phyloP scores from a whole-genome alignment of 164 flowering plant genomes.

The Warburgia ugandensis region DNA sequence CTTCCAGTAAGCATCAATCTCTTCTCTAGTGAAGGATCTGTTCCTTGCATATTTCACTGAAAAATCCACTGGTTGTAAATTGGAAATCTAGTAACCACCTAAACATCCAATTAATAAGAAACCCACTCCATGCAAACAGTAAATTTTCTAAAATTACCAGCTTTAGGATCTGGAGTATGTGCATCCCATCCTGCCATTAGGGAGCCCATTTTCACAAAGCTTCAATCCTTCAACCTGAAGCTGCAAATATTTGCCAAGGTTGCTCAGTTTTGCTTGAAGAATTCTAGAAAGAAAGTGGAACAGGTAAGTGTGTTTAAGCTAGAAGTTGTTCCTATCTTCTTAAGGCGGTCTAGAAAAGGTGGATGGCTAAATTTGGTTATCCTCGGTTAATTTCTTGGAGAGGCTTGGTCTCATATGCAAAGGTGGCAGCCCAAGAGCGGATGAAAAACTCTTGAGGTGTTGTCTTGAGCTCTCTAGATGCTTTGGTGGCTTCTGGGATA shows the following conservation, averaged over 20 bases:
- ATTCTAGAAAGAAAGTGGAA: too few relatives aligned
- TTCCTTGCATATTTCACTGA: slow-evolving; percentile 51
- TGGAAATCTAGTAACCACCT: not conserved
- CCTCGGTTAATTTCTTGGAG: too few relatives aligned
- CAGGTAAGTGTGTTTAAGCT: too few relatives aligned
- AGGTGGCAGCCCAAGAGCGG: too few relatives aligned
- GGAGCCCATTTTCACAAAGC: slow-evolving; percentile 51
- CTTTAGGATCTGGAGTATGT: slow-evolving; percentile 37
- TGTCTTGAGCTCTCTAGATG: too few relatives aligned
- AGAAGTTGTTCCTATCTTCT: too few relatives aligned
- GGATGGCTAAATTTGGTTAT: too few relatives aligned
- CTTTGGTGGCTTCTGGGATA: too few relatives aligned
- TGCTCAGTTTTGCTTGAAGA: not conserved
- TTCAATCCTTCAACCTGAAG: not conserved
- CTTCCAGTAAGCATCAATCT: slow-evolving; percentile 68
- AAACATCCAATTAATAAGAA: not conserved
- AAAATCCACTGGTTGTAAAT: slow-evolving; percentile 1
- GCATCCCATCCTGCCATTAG: slow-evolving; percentile 82
- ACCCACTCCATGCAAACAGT: not conserved
- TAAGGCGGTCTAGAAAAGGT: too few relatives aligned
- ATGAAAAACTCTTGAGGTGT: too few relatives aligned
- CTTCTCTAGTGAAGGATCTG: slow-evolving; percentile 60
- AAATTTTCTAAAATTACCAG: slow-evolving; percentile 24
- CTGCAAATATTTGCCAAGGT: not conserved
- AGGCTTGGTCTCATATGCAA: too few relatives aligned